A percentile compares a stretch with the other conserved stretches of the same genome.
Conservation (phyloP, 23 red algal genomes). For the Agarophyton chilense region DNA sequence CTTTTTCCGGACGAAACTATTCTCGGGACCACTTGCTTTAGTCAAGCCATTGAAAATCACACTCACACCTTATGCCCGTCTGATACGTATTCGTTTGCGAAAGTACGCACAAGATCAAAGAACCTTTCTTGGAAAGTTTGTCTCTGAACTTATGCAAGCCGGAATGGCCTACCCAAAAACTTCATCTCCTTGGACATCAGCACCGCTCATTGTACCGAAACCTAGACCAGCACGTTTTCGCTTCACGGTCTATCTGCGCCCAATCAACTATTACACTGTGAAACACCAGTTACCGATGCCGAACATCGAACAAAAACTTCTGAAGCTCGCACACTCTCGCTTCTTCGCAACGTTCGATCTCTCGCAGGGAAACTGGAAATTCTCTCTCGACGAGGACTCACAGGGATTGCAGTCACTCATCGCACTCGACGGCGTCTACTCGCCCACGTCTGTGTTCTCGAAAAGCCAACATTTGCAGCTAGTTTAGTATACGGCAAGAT, state of each 20-base stretch:
- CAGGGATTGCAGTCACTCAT: slow-evolving; percentile 34
- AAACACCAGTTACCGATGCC: slow-evolving; percentile 31
- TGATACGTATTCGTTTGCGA: background rate
- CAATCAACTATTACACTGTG: background rate
- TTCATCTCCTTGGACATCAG: slow-evolving; percentile 15
- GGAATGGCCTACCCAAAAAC: slow-evolving; percentile 9
- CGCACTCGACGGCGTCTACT: slow-evolving; percentile 11
- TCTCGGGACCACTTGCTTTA: background rate
- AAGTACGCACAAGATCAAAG: slow-evolving; percentile 26
- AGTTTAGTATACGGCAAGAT: no score
- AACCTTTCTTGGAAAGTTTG: background rate
- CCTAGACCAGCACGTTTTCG: background rate
- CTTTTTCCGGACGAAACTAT: slow-evolving; percentile 8
- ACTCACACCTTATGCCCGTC: background rate
- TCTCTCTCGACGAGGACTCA: background rate
- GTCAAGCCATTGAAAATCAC: slow-evolving; percentile 16
- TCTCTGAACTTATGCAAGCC: background rate
- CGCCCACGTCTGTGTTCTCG: no score
- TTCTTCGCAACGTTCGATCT: slow-evolving; percentile 28
- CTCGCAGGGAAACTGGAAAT: slow-evolving; percentile 31
- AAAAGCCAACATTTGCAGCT: no score
- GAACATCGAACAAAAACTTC: slow-evolving; percentile 20
- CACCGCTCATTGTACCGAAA: slow-evolving; percentile 30
- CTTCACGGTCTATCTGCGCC: slow-evolving; percentile 19
- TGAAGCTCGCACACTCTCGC: slow-evolving; percentile 8